A percentile compares a stretch with the other conserved stretches of the same genome.
Evolutionary conservation across 805 yeast genomes (phyloP).

Genomic region (Ogataea saltuana): DNA sequence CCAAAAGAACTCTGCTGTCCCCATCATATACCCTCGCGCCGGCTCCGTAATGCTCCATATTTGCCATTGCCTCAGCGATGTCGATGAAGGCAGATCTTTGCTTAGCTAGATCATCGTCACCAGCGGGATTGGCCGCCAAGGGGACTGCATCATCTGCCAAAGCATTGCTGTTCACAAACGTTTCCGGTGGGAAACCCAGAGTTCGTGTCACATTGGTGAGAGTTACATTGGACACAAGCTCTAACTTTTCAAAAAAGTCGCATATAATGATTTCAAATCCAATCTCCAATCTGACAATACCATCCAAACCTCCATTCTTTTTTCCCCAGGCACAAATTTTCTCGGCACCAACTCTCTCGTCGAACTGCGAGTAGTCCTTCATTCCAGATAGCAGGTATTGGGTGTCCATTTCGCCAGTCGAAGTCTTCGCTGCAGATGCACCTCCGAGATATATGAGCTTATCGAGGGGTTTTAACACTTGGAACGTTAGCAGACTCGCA

Average conservation of each 20-base stretch:
- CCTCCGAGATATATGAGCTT: constrained; percentile 60
- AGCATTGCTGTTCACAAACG: not conserved
- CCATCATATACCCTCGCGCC: constrained; percentile 50
- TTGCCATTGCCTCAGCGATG: constrained; percentile 33
- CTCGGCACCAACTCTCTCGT: constrained; percentile 49
- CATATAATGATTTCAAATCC: constrained; percentile 65
- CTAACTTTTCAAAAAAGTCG: constrained; percentile 52
- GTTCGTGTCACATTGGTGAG: constrained; percentile 39
- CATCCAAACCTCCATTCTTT: constrained; percentile 50
- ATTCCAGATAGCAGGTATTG: constrained; percentile 44
- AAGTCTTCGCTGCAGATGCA: constrained; percentile 63
- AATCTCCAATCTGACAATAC: constrained; percentile 56
- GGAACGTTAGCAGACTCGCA: constrained; percentile 45
- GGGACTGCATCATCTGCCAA: not conserved
- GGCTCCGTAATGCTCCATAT: constrained; percentile 47
- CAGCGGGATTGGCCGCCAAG: constrained; percentile 1
- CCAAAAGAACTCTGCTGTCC: constrained; percentile 50
- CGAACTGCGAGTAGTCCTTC: constrained; percentile 31
- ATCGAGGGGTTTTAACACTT: constrained; percentile 47
- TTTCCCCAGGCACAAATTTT: constrained; percentile 59
- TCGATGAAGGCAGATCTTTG: constrained; percentile 30
- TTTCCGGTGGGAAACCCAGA: constrained; percentile 40
- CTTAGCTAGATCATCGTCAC: constrained; percentile 14
- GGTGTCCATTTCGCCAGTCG: constrained; percentile 63
- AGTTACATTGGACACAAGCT: constrained; percentile 47